Conservation (phyloP, 2,329 filamentous ascomycete genomes). For the Fusarium hostae region DNA sequence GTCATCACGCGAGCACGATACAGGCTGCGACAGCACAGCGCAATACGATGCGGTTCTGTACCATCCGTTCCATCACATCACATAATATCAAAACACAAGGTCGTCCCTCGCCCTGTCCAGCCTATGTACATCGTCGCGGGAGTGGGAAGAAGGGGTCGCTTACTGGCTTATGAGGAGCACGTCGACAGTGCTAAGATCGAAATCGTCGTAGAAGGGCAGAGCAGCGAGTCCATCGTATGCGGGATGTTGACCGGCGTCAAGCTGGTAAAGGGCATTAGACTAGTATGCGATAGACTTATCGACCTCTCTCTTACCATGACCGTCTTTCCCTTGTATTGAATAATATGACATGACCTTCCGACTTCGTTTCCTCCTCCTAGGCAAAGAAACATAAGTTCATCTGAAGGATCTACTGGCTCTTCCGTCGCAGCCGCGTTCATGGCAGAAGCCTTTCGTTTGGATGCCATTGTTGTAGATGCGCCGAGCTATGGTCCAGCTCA, state of each 20-base stretch:
- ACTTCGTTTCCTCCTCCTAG: slow-evolving; percentile 97
- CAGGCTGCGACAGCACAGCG: slow-evolving; percentile 12
- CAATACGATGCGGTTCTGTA: not conserved
- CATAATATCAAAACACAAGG: slow-evolving; percentile 36
- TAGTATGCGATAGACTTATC: slow-evolving; percentile 4
- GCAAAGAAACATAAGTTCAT: slow-evolving; percentile 94
- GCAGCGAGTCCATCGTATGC: slow-evolving; percentile 94
- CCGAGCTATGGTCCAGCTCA: slow-evolving; percentile 29
- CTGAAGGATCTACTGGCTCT: slow-evolving; percentile 89
- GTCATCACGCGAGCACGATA: slow-evolving; percentile 41
- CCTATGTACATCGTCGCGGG: slow-evolving; percentile 40
- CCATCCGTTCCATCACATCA: slow-evolving; percentile 43
- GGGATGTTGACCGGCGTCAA: slow-evolving; percentile 96
- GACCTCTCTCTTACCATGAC: slow-evolving; percentile 79
- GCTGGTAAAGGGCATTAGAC: slow-evolving; percentile 61
- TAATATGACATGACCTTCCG: slow-evolving; percentile 94
- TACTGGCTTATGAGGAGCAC: slow-evolving; percentile 99
- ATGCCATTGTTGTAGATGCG: slow-evolving; percentile 73
- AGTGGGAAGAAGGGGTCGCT: slow-evolving; percentile 55
- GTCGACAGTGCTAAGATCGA: slow-evolving; percentile 96
- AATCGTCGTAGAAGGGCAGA: slow-evolving; percentile 97
- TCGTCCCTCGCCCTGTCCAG: slow-evolving; percentile 46
- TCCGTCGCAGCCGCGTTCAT: slow-evolving; percentile 76
- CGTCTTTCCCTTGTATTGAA: slow-evolving; percentile 99
- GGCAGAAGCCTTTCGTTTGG: slow-evolving; percentile 87